Conservation (phyloP, 2,329 filamentous ascomycete genomes). For the Stachybotrys echinatus region DNA sequence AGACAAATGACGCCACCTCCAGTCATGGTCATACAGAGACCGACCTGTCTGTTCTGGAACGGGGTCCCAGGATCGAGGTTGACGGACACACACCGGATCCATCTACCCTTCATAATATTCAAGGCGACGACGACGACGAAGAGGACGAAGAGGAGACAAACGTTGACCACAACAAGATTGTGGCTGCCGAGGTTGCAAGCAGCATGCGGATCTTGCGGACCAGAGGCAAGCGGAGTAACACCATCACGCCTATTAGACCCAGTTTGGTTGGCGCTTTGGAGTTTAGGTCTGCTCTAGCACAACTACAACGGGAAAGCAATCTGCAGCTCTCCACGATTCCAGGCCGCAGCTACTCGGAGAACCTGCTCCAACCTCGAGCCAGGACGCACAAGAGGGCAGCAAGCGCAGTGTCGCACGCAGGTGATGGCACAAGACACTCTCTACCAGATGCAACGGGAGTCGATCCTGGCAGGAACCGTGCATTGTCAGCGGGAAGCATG, state of each 20-base stretch:
- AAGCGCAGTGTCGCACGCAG: constrained; percentile 4
- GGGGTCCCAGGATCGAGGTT: constrained; percentile 41
- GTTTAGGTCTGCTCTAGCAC: constrained; percentile 86
- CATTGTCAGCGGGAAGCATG: constrained; percentile 41
- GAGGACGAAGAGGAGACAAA: constrained; percentile 42
- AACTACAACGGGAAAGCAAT: constrained; percentile 76
- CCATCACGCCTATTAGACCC: constrained; percentile 80
- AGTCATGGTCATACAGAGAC: constrained; percentile 8
- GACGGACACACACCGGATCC: constrained; percentile 24
- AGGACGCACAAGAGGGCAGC: constrained; percentile 19
- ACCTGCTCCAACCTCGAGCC: constrained; percentile 16
- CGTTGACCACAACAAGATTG: constrained; percentile 54
- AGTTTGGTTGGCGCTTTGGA: constrained; percentile 91
- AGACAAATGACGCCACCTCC: constrained; percentile 9
- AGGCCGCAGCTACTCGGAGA: constrained; percentile 48
- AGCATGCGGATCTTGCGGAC: constrained; percentile 87
- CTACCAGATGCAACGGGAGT: background rate
- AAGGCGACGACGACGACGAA: constrained; percentile 21
- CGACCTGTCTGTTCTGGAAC: constrained; percentile 40
- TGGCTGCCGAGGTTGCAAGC: constrained; percentile 78
- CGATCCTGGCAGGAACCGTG: constrained; percentile 23
- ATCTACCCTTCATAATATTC: constrained; percentile 9
- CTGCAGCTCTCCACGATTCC: constrained; percentile 66
- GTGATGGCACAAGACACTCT: constrained; percentile 2
- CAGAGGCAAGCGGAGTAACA: constrained; percentile 59